Base-by-base conservation (phyloP, 2,329 filamentous ascomycete species). In the Neonectria magnoliae region DNA sequence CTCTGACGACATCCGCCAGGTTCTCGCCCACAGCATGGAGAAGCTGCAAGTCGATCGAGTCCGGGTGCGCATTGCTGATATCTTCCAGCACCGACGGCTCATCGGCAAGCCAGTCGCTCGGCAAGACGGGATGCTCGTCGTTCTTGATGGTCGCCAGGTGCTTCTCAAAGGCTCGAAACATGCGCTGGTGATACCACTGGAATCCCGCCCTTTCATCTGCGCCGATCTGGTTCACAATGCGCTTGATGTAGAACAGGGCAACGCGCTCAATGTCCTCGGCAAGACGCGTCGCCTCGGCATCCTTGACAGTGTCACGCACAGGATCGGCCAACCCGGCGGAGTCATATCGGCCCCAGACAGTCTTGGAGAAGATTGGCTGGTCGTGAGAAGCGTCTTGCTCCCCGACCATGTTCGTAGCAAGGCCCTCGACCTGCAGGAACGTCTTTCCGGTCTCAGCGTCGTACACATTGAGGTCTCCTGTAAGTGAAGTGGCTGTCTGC, bases 1-100 rank as follows among this genome's bases (percentile, higher is more conserved):
- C 65, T 16, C 47, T 42, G 4, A 68, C 53, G 4, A 66, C 62
- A 29, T 55, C 57, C 1, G 38, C 56, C 13, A 65, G 27, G 22
- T 68, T 68, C 10, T 62, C 29, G 2, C 65, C 65, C 4, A 68
- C 63, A 1, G 65, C 65, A 22, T 60, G 63, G 7, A 66, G 51
- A 22, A 66, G 44, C 29, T 68, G 50, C 47, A 68, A 50, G 45
- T 68, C 62, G 29, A 66, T 59, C 2, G 63, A 47, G 14, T 63
- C 52, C 1, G 62, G 63, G 22, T 63, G 57, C 2, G 56, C 52
- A n/a, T 33, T 53, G 11, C 45, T 57, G 16, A 66, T 51, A 11
- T 54, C 53, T 3, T 57, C 47, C 6, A 65, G 25, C 3, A 62
- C 53, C 1, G 45, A 53, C 11, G 31, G 13, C 22, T 60, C 54